Base-by-base conservation (phyloP, 2,329 filamentous ascomycete species). In the Fusarium tupiense region DNA sequence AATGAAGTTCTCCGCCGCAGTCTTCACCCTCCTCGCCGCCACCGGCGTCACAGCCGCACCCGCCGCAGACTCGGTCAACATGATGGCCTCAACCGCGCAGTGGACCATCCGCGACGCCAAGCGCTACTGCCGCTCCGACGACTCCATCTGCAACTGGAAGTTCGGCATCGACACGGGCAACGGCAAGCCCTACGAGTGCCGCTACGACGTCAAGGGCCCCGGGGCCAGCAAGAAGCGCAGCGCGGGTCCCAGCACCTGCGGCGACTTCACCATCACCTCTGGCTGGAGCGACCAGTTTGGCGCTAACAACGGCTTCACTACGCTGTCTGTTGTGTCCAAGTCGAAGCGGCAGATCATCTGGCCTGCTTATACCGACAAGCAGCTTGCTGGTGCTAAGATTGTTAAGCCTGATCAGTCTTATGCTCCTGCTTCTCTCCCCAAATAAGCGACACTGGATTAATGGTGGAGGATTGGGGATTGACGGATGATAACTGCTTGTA, bases 281-380 rank as follows among this genome's bases (percentile, higher is more conserved):
- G 86, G 86, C 82, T 90, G 88, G 88, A 87, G 85, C 79, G 87
- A 84, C 77, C 85, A 88, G 76, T 90, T 90, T 72, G 88, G 88
- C 57, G 65, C 80, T 19, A 85, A 80, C 70, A 82, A 86, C 33
- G 88, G 87, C 73, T 90, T 89, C 83, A 89, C 88, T 31, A 88
- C 86, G 29, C 80, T 90, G 35, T 82, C 85, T 26, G 85, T 90
- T 61, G 83, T 85, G 53, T 82, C 88, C 80, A 80, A 82, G 71
- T 71, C 73, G 59, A 79, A 82, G 74, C 80, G 80, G 54, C 81
- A 84, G 70, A 89, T 90, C 64, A 78, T 84, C 69, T 90, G 82
- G 81, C 88, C 88, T 37, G 83, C 85, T 46, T 90, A 89, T 78
- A 87, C 84, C 75, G 88, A 90, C 75, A 82, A 81, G 59, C 83